These are phyloP conservation scores for Ophiosphaerella narmari DNA, from an alignment of 2,329 filamentous ascomycete species.

Conservation along the genomic window DNA sequence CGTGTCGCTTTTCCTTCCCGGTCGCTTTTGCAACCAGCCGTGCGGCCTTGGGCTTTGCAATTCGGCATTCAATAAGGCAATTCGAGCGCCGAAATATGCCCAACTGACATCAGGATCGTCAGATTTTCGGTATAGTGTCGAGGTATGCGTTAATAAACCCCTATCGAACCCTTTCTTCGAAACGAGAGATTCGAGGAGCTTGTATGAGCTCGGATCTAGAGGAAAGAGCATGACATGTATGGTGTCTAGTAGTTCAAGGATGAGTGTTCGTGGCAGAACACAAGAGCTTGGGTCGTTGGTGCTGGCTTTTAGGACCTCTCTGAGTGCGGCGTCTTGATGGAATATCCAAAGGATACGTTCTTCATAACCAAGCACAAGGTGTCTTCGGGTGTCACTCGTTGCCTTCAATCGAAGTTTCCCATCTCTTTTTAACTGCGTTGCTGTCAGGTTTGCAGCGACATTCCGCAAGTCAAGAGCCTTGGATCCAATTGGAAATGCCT, in stretches of 20 bases:
- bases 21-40: conserved; percentile 26
- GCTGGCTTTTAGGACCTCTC: conserved; percentile 6
- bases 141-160: conserved; percentile 4
- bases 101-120: conserved; percentile 25
- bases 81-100: conserved; percentile 33
- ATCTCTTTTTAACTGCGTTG: not conserved
- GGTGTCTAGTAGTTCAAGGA: conserved; percentile 12
- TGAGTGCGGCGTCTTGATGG: conserved; percentile 11
- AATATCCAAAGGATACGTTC: conserved; percentile 5
- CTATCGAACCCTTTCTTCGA: conserved; percentile 4
- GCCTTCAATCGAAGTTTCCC: conserved; percentile 1
- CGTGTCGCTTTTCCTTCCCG: not conserved
- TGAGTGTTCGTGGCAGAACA: conserved; percentile 8
- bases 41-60: conserved; percentile 27
- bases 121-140: conserved; percentile 6
- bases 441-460: not conserved
- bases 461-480: not conserved
- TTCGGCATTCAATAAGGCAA: conserved; percentile 25
- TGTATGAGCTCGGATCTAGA: conserved; percentile 6
- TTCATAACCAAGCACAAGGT: conserved; percentile 4
- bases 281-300: not conserved
- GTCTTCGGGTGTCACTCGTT: conserved; percentile 3
- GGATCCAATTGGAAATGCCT: not conserved
- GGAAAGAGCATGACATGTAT: conserved; percentile 16
- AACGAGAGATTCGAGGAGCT: conserved; percentile 13